A percentile compares a stretch with the other conserved stretches of the same genome.
Conservation (phyloP, 1,284 basidiomycete species). For the Phellopilus nigrolimitatus region DNA sequence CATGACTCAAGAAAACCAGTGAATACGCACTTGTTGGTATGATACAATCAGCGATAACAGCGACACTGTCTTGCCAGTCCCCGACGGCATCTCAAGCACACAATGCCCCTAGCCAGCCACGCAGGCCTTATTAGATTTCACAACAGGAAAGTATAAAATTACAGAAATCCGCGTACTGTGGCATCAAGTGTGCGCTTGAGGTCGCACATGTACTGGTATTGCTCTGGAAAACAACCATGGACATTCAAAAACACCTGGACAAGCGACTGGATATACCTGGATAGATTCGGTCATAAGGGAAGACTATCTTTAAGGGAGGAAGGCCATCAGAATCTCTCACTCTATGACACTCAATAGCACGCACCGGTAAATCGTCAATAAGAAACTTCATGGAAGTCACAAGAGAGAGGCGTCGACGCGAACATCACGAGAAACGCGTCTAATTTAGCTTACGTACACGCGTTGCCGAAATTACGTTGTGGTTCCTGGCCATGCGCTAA, state of each 20-base stretch:
- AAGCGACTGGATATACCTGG: conserved; percentile 47
- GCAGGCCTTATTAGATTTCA: no score
- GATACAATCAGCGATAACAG: conserved; percentile 95
- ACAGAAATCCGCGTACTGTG: conserved; percentile 47
- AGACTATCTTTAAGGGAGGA: conserved; percentile 59
- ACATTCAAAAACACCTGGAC: not conserved
- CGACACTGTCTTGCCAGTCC: conserved; percentile 98
- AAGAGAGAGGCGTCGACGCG: not conserved
- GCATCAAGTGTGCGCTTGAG: conserved; percentile 96
- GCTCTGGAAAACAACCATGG: conserved; percentile 50
- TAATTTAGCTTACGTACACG: not conserved
- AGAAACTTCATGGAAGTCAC: conserved; percentile 79
- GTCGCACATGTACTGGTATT: conserved; percentile 99
- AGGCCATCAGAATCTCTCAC: conserved; percentile 8
- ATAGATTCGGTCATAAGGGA: conserved; percentile 90
- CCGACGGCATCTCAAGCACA: conserved; percentile 99
- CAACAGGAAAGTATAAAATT: no score
- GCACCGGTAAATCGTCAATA: conserved; percentile 90
- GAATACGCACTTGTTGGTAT: conserved; percentile 83
- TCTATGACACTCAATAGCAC: conserved; percentile 23
- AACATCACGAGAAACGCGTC: not conserved
- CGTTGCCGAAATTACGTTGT: no score
- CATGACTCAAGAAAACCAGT: not conserved
- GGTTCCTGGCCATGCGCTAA: no score
- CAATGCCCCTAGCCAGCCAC: conserved; percentile 78